Percentiles rank a stretch among this genome's conserved stretches.
Conservation (phyloP, 164 flowering plant species). For the Nelumbo lutea region DNA sequence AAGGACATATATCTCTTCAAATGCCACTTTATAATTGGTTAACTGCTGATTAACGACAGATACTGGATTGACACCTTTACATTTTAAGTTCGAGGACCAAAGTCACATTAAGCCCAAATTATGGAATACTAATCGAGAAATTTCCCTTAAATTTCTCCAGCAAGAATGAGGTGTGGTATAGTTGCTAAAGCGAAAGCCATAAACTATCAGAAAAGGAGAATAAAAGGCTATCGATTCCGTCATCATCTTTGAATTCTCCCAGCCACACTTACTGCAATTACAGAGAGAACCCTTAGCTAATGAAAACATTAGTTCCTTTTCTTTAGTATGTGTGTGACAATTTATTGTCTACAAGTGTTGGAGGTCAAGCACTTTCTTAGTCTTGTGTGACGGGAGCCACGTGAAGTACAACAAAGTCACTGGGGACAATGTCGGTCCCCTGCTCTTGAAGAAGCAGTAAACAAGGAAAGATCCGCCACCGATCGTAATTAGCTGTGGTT, state of each 20-base stretch:
- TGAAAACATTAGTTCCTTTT: neutral
- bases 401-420: conserved; percentile 92
- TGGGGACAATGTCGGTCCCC: conserved; percentile 92
- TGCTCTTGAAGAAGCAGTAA: conserved; percentile 69
- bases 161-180: conserved; percentile 22
- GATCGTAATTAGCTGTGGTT: neutral
- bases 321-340: neutral
- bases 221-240: conserved; percentile 86
- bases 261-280: conserved; percentile 91
- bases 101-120: too few species aligned
- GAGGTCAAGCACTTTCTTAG: conserved; percentile 84
- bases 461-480: neutral
- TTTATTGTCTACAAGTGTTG: conserved; percentile 55
- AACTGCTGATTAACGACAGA: too few species aligned
- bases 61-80: too few species aligned
- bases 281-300: neutral
- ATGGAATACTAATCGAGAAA: too few species aligned
- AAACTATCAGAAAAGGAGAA: conserved; percentile 76
- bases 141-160: neutral
- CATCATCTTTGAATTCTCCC: conserved; percentile 61
- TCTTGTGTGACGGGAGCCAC: conserved; percentile 74
- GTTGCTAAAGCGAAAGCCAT: conserved; percentile 58
- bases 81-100: too few species aligned
- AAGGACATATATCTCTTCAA: too few species aligned
- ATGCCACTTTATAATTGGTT: too few species aligned